These are phyloP conservation scores for Firmiana major DNA, from an alignment of 345 rosid genomes.

Conservation along the genomic window DNA sequence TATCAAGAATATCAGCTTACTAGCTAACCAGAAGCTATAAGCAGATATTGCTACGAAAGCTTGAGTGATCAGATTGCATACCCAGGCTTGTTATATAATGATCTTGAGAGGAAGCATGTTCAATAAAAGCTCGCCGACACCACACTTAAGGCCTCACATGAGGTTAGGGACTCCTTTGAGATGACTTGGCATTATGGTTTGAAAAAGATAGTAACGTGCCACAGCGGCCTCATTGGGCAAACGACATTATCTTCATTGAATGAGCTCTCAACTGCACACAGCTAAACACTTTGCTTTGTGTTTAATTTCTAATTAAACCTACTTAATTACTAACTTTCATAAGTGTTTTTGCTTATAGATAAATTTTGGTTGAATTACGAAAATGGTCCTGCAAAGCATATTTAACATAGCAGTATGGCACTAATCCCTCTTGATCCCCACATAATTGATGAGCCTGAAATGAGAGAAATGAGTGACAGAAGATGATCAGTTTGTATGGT, in stretches of 20 bases:
- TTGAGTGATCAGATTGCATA: background rate
- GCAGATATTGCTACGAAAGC: background rate
- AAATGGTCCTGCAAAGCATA: background rate
- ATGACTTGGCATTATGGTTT: constrained; percentile 9
- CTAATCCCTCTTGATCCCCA: background rate
- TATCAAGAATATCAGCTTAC: background rate
- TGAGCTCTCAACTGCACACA: constrained; percentile 37
- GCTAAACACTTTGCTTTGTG: constrained; percentile 15
- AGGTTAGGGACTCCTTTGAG: constrained; percentile 24
- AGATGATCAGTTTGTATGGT: background rate
- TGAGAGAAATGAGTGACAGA: background rate
- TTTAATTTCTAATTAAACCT: constrained; percentile 9
- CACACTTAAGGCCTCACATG: constrained; percentile 34
- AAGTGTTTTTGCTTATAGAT: background rate
- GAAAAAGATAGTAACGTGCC: constrained; percentile 24
- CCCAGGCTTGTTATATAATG: constrained; percentile 8
- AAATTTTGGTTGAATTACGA: background rate
- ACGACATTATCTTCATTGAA: constrained; percentile 26
- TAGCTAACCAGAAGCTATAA: background rate
- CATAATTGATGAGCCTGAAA: background rate
- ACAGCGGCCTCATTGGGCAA: constrained; percentile 5
- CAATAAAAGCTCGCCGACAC: constrained; percentile 25
- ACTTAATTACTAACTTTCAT: constrained; percentile 20
- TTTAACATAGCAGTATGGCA: background rate
- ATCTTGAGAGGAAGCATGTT: background rate